Percentiles rank a stretch among this genome's conserved stretches.
These are phyloP conservation scores for Houttuynia cordata DNA, from an alignment of 164 flowering plant species.

Conservation along the genomic window DNA sequence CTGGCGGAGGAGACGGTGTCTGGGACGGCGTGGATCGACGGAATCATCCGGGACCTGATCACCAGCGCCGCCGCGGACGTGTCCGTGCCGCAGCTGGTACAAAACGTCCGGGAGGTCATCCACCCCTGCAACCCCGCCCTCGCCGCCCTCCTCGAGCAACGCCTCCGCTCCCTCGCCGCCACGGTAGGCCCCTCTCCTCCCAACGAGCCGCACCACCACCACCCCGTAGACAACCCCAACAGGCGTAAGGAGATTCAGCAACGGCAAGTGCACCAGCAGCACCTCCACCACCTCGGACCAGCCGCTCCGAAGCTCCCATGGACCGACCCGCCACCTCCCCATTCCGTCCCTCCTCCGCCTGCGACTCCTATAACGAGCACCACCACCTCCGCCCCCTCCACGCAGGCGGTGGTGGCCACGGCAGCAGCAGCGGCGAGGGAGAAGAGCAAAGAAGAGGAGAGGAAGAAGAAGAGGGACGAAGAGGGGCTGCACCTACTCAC, in stretches of 20 bases:
- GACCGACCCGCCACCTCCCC: not conserved
- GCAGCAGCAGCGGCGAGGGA: conserved; percentile 8
- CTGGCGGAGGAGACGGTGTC: conserved; percentile 28
- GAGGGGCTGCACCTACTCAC: conserved; percentile 86
- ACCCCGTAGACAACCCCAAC: not conserved
- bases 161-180: conserved; percentile 51
- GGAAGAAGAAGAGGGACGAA: conserved; percentile 62
- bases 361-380: not conserved
- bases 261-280: not conserved
- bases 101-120: conserved; percentile 81
- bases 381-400: not conserved
- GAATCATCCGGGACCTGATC: conserved; percentile 72
- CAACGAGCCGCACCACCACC: not conserved
- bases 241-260: not conserved
- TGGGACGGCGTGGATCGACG: conserved; percentile 77
- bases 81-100: conserved; percentile 81
- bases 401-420: no score
- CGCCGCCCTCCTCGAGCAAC: conserved; percentile 56
- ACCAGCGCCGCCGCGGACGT: conserved; percentile 40
- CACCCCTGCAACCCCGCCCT: conserved; percentile 84
- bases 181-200: not conserved
- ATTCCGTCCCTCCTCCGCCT: not conserved
- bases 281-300: not conserved
- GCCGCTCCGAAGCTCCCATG: no score
- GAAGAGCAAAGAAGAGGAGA: conserved; percentile 47